Evolutionary conservation across 768 basidiomycete species (phyloP).

Genomic region (Hebeloma cylindrosporum): DNA sequence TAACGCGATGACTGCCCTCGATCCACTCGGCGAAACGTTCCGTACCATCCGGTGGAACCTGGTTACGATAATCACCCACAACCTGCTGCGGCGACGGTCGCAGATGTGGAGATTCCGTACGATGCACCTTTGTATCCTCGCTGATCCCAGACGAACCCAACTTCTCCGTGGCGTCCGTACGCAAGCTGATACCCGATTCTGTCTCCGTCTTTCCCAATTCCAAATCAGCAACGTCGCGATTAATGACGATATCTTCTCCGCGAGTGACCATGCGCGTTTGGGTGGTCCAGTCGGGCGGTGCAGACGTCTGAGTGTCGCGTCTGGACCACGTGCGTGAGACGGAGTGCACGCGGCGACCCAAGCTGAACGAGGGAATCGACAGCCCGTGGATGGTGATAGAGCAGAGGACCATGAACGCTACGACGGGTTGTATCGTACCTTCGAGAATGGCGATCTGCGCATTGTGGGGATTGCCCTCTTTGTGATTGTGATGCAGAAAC

Average conservation of each 20-base stretch:
- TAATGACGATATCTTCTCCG: slow-evolving; percentile 80
- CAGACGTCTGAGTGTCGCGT: slow-evolving; percentile 42
- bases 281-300: slow-evolving; percentile 77
- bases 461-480: neutral
- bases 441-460: slow-evolving; percentile 63
- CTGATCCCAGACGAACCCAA: slow-evolving; percentile 6
- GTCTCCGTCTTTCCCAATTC: slow-evolving; percentile 32
- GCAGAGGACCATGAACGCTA: slow-evolving; percentile 91
- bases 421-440: slow-evolving; percentile 85
- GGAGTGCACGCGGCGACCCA: slow-evolving; percentile 87
- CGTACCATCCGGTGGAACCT: slow-evolving; percentile 21
- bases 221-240: slow-evolving; percentile 57
- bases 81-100: slow-evolving; percentile 2
- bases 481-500: slow-evolving; percentile 45
- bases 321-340: slow-evolving; percentile 91
- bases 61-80: slow-evolving; percentile 10
- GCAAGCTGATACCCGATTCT: slow-evolving; percentile 23
- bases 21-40: slow-evolving; percentile 27
- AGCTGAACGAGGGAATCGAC: slow-evolving; percentile 92
- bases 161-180: slow-evolving; percentile 10
- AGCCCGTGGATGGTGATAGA: slow-evolving; percentile 88
- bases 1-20: slow-evolving; percentile 26
- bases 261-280: slow-evolving; percentile 70
- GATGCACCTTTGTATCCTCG: slow-evolving; percentile 11
- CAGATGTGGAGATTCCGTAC: neutral